These are phyloP conservation scores for Hymenoscyphus occultus DNA, from an alignment of 2,329 filamentous ascomycete species.

Conservation along the genomic window DNA sequence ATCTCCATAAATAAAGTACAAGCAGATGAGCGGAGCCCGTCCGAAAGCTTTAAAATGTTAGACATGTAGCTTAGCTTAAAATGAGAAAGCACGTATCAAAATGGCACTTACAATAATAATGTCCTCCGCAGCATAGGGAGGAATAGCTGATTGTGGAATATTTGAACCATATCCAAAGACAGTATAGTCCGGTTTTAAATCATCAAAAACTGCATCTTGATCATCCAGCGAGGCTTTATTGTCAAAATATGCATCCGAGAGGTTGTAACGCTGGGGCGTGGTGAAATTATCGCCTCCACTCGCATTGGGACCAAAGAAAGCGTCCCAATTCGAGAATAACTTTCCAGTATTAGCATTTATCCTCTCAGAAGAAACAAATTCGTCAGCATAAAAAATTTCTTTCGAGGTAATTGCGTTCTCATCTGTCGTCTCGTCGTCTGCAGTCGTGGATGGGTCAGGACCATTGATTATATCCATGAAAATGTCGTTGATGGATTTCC, in stretches of 20 bases:
- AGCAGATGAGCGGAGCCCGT: constrained; percentile 57
- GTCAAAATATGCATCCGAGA: not conserved
- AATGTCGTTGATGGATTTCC: constrained; percentile 21
- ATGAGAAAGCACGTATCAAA: constrained; percentile 4
- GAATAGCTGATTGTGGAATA: constrained; percentile 19
- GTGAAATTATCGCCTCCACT: constrained; percentile 27
- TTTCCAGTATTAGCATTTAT: constrained; percentile 24
- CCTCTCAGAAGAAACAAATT: constrained; percentile 25
- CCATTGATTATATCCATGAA: constrained; percentile 21
- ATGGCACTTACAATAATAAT: constrained; percentile 39
- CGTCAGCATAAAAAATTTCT: constrained; percentile 18
- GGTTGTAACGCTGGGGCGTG: constrained; percentile 2
- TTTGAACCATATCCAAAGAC: constrained; percentile 32
- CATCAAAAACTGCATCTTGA: constrained; percentile 10
- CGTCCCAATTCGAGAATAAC: constrained; percentile 27
- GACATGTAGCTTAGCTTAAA: constrained; percentile 34
- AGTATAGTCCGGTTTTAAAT: constrained; percentile 22
- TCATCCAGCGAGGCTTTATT: constrained; percentile 6
- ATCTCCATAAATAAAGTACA: constrained; percentile 57
- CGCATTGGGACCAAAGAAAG: constrained; percentile 22
- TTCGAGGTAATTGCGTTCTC: constrained; percentile 22
- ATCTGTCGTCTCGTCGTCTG: constrained; percentile 18
- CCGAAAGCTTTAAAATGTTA: constrained; percentile 44
- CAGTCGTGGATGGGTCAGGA: constrained; percentile 20
- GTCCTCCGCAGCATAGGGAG: constrained; percentile 40